Evolutionary conservation across 768 basidiomycete genomes (phyloP).

Genomic region (Pisolithus microcarpus): DNA sequence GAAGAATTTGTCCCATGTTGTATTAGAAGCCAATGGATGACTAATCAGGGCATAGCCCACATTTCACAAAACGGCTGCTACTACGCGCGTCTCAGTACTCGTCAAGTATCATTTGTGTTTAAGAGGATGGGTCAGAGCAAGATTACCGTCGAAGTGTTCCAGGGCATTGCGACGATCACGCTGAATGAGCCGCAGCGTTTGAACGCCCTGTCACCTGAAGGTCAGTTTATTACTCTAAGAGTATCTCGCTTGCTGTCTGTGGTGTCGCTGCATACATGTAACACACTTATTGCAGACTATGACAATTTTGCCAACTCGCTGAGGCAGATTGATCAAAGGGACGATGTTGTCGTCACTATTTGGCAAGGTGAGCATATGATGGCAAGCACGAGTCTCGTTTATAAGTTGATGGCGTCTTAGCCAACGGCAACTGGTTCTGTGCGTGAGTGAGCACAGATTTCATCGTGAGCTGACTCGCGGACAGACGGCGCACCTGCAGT

Average conservation of each 20-base stretch:
- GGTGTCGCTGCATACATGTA: not conserved
- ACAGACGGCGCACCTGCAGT: slow-evolving; percentile 24
- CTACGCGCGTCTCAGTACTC: too few relatives aligned
- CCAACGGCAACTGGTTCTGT: slow-evolving; percentile 67
- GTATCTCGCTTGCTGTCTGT: not conserved
- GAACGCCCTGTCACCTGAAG: slow-evolving; percentile 54
- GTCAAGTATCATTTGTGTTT: too few relatives aligned
- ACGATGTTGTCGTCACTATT: slow-evolving; percentile 58
- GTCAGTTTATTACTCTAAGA: slow-evolving; percentile 19
- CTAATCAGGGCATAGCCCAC: not conserved
- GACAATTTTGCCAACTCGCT: slow-evolving; percentile 51
- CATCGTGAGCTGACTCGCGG: not conserved
- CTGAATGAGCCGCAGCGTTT: slow-evolving; percentile 52
- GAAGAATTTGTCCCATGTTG: not conserved
- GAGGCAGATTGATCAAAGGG: slow-evolving; percentile 49
- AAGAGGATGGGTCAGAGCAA: slow-evolving; percentile 32
- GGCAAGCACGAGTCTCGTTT: not conserved
- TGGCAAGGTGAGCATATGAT: slow-evolving; percentile 47
- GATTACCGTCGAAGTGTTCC: slow-evolving; percentile 41
- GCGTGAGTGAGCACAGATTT: slow-evolving; percentile 39
- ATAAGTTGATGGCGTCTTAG: slow-evolving; percentile 24
- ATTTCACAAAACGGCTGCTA: not conserved
- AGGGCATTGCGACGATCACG: slow-evolving; percentile 63
- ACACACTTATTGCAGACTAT: slow-evolving; percentile 41
- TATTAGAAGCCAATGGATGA: not conserved